Base-by-base conservation (phyloP, 768 basidiomycete species). In the Mycena amicta region DNA sequence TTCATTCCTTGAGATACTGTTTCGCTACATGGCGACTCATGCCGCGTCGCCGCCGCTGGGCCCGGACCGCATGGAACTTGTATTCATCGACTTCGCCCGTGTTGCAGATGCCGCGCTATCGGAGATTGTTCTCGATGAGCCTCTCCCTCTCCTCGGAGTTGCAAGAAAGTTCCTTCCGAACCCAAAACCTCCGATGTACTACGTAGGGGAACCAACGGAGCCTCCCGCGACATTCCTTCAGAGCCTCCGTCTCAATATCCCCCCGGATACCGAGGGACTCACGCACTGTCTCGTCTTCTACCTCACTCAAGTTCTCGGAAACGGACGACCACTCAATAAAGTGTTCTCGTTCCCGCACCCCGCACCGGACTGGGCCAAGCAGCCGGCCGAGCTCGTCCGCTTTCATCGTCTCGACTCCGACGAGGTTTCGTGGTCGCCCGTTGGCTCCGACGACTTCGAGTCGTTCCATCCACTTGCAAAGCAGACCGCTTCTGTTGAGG, bases 281-380 rank as follows among this genome's bases (percentile, higher is more conserved):
- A n/a, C 43, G 13, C 43, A 45, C 20, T 45, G 8, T 15, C 43
- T 45, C 22, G 43, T 45, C 22, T 45, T 45, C 22, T 45, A 45
- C 43, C 43, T 45, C 13, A 8, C 43, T 8, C 43, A 23, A 45
- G 43, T 45, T 8, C 22, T 45, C 22, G 20, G 8, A 8, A 23
- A 15, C 13, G 13, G 15, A 8, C 6, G 20, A n/a, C 43, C 13
- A 45, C 22, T 45, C 13, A 23, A 45, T 1, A 37, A 40, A 1
- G 26, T 57, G 18, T 57, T 57, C 39, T 13, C 39, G 11, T 57
- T 57, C 26, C 56, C 56, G 13, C 40, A 50, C 50, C 33, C 40
- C 15, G 1, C 31, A 13, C 56, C 56, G 3, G 12, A 31, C 8
- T 57, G 56, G 56, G 56, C 56, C 11, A 49, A 50, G 4, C 55